Evolutionary conservation across 2,329 filamentous ascomycete genomes (phyloP), one percentile per base, ranked within the genome.

Genomic region (Alternaria sp.): DNA sequence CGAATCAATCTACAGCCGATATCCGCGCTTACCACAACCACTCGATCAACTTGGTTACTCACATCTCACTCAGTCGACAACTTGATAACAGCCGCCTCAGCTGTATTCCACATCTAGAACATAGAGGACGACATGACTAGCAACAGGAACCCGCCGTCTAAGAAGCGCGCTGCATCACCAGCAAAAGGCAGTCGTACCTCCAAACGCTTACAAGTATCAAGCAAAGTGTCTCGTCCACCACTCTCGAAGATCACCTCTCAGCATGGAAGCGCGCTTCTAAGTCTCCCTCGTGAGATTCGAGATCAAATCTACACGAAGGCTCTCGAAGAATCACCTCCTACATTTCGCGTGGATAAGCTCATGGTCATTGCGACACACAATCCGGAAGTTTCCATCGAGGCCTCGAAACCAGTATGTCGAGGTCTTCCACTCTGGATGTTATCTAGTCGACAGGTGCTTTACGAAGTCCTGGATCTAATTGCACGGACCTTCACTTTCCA

Each of bases 191-290:
- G 1, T 2, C 28, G 28, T 20, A 12, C 12, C n/a, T 48, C 44
- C 4, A 48, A 48, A 32, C 44, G 44, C 2, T 2, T 47, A 7
- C 11, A 3, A 30, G 0, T 30, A 7, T 11, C 32, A 16, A 14
- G 14, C 16, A 7, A 3, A 9, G 8, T 26, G 16, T 28, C 44
- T 48, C 18, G 44, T 3, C 7, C 44, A 16, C 20, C 18, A 2
- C 0, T 48, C 28, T 34, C 44, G 8, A 2, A 1, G 0, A 42
- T 16, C 1, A 3, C 34, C 0, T 3, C 6, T 42, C 18, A 49
- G 9, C 11, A 47, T 1, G 18, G n/a, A 18, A n/a, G 20, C 34
- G 14, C 44, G 0, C 7, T 56, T 3, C 7, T 56, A 1, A 34
- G 22, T 1, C 20, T 56, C 0, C 53, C 44, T 0, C 36, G 36